Conservation (phyloP, 345 rosid species). For the Crucihimalaya himalaica region DNA sequence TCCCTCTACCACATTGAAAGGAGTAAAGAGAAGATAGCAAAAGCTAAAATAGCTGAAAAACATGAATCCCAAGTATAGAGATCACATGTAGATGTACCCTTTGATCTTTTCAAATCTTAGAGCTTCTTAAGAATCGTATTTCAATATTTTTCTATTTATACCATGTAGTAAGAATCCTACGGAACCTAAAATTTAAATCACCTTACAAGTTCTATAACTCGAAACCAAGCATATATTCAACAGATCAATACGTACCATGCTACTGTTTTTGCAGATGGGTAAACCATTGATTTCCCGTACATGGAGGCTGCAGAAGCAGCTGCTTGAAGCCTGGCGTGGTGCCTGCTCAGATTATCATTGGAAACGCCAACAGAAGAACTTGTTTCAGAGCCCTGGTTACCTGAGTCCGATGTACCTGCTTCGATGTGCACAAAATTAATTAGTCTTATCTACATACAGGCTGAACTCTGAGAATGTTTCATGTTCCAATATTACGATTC, state of each 20-base stretch:
- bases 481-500: neutral
- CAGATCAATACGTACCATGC: constrained; percentile 57
- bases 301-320: constrained; percentile 87
- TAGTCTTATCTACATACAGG: neutral
- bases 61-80: neutral
- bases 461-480: constrained; percentile 10
- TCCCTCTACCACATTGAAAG: neutral
- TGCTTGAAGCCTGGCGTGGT: constrained; percentile 87
- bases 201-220: neutral
- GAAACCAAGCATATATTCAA: constrained; percentile 1
- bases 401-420: constrained; percentile 48
- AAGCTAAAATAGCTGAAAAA: neutral
- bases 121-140: neutral
- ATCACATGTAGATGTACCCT: neutral
- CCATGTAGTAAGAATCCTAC: neutral
- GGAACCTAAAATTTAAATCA: neutral
- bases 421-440: constrained; percentile 41
- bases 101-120: neutral
- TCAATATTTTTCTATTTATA: neutral
- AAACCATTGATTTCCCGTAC: constrained; percentile 83
- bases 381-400: constrained; percentile 39
- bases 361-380: constrained; percentile 45
- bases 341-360: constrained; percentile 54
- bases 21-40: neutral
- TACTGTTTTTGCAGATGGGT: constrained; percentile 76